These are phyloP conservation scores for Phycomyces nitens DNA, from an alignment of 192 early-diverging fungal species.

Conservation along the genomic window DNA sequence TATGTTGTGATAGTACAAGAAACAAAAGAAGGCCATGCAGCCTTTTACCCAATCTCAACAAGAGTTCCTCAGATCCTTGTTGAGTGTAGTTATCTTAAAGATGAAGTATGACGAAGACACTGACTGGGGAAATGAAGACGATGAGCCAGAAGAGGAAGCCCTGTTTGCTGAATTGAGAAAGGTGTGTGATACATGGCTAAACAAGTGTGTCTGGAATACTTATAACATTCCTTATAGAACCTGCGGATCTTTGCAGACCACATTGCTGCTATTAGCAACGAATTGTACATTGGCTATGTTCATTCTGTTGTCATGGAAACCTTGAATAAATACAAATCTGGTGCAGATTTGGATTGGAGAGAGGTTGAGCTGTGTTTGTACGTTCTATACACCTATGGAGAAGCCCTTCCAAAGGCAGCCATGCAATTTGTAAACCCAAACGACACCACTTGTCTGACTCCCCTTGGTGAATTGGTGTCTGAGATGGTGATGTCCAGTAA, in stretches of 20 bases:
- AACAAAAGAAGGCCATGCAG: slow-evolving; percentile 48
- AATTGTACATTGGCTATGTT: slow-evolving; percentile 55
- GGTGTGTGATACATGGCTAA: slow-evolving; percentile 31
- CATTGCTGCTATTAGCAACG: slow-evolving; percentile 65
- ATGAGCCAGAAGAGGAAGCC: slow-evolving; percentile 75
- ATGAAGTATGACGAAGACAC: slow-evolving; percentile 90
- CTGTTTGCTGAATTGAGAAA: slow-evolving; percentile 67
- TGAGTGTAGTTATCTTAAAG: slow-evolving; percentile 73
- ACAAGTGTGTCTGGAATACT: neutral
- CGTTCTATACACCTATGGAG: slow-evolving; percentile 68
- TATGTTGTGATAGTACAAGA: slow-evolving; percentile 43
- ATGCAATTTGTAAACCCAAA: slow-evolving; percentile 36
- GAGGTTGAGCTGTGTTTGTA: slow-evolving; percentile 76
- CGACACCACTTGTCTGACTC: slow-evolving; percentile 36
- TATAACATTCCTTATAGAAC: slow-evolving; percentile 39
- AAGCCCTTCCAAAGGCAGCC: slow-evolving; percentile 56
- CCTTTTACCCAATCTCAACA: slow-evolving; percentile 44
- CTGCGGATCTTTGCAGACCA: slow-evolving; percentile 72
- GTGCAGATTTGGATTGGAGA: slow-evolving; percentile 61
- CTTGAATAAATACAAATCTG: slow-evolving; percentile 52
- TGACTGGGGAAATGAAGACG: slow-evolving; percentile 66
- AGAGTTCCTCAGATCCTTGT: slow-evolving; percentile 50
- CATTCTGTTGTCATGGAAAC: slow-evolving; percentile 59
- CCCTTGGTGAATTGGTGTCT: slow-evolving; percentile 56
- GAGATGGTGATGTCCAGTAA: slow-evolving; percentile 63